A percentile compares a stretch with the other conserved stretches of the same genome.
These are phyloP conservation scores for Candida tunisiensis DNA, from an alignment of 1,139 yeast genomes.

Conservation along the genomic window DNA sequence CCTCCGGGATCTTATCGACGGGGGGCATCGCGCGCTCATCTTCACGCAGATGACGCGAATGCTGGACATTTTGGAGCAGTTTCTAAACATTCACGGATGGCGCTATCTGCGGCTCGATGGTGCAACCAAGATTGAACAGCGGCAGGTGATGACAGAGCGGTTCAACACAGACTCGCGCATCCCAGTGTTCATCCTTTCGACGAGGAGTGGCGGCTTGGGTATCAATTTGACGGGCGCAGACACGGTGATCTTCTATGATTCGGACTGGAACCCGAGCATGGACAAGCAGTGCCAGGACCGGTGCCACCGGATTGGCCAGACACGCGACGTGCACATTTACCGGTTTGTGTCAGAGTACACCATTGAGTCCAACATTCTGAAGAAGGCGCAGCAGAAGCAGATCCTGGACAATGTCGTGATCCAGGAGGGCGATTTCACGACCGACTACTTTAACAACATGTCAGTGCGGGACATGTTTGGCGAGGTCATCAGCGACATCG, in stretches of 20 bases:
- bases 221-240: slow-evolving; percentile 97
- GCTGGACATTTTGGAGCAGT: slow-evolving; percentile 82
- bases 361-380: slow-evolving; percentile 85
- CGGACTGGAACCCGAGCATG: slow-evolving; percentile 99
- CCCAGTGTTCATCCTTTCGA: slow-evolving; percentile 83
- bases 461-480: slow-evolving; percentile 83
- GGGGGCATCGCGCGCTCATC: slow-evolving; percentile 86
- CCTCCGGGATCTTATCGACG: slow-evolving; percentile 59
- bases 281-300: slow-evolving; percentile 99
- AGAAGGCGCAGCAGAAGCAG: slow-evolving; percentile 90
- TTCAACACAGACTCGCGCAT: slow-evolving; percentile 77
- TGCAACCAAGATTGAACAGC: slow-evolving; percentile 91
- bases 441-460: slow-evolving; percentile 82
- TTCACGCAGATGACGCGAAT: slow-evolving; percentile 99
- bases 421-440: slow-evolving; percentile 96
- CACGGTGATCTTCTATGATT: slow-evolving; percentile 96
- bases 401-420: slow-evolving; percentile 91
- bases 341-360: slow-evolving; percentile 93
- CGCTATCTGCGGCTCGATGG: slow-evolving; percentile 94
- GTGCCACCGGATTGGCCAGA: slow-evolving; percentile 97
- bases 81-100: slow-evolving; percentile 86
- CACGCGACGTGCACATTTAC: slow-evolving; percentile 93
- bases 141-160: slow-evolving; percentile 84
- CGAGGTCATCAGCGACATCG: slow-evolving; percentile 32
- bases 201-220: slow-evolving; percentile 97